These are phyloP conservation scores for Candolleomyces aberdarensis DNA, from an alignment of 768 basidiomycete genomes.

Conservation along the genomic window DNA sequence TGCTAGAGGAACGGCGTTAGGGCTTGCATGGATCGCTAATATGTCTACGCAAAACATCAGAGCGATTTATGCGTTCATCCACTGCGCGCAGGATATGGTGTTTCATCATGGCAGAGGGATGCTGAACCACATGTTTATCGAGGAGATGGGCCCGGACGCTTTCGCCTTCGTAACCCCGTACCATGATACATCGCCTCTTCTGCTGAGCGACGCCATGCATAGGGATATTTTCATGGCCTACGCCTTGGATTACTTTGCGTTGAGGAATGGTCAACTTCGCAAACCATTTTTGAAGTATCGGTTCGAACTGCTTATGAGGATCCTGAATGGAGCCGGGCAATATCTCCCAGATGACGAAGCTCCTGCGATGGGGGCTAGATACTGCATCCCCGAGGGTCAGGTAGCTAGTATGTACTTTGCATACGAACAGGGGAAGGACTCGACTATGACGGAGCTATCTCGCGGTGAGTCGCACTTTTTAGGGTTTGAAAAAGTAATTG, in stretches of 20 bases:
- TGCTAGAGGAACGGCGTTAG: neutral
- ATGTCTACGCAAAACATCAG: neutral
- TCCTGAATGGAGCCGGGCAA: neutral
- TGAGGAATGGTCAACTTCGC: neutral
- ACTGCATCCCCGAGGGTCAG: neutral
- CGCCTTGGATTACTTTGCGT: neutral
- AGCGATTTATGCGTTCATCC: neutral
- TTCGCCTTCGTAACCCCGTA: neutral
- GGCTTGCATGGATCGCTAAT: neutral
- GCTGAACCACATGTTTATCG: neutral
- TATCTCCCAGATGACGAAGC: neutral
- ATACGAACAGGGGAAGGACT: neutral
- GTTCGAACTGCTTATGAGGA: neutral
- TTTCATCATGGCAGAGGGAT: neutral
- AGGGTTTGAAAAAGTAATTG: neutral
- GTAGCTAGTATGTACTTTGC: neutral
- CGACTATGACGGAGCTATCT: neutral
- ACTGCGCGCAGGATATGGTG: neutral
- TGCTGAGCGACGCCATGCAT: neutral
- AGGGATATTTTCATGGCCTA: neutral
- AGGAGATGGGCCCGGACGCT: neutral
- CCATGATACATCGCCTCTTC: neutral
- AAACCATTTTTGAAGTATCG: neutral
- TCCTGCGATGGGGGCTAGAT: neutral
- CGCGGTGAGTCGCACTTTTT: neutral